Percentiles rank a stretch among this genome's conserved stretches.
These are phyloP conservation scores for Globisporangium radiosum DNA, from an alignment of 352 stramenopile species.

Conservation along the genomic window DNA sequence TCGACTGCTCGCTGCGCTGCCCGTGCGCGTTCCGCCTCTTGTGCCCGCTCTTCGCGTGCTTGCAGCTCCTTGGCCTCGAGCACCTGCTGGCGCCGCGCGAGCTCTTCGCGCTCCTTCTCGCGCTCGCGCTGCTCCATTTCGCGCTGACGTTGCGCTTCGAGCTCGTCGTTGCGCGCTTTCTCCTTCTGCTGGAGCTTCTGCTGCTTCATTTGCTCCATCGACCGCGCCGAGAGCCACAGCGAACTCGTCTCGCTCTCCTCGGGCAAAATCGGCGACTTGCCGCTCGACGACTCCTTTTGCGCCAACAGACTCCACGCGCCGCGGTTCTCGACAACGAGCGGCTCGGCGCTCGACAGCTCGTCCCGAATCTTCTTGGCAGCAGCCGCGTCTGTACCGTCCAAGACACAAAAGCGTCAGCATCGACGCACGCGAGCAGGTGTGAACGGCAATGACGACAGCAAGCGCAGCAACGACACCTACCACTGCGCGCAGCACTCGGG, in stretches of 20 bases:
- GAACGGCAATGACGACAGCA: not conserved
- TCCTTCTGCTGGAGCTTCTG: slow-evolving; percentile 85
- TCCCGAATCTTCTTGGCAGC: slow-evolving; percentile 72
- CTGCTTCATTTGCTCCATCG: slow-evolving; percentile 85
- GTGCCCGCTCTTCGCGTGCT: slow-evolving; percentile 41
- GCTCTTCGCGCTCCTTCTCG: slow-evolving; percentile 49
- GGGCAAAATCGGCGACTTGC: slow-evolving; percentile 41
- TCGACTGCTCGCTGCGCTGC: slow-evolving; percentile 48
- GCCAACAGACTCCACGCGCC: slow-evolving; percentile 82
- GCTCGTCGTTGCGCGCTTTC: slow-evolving; percentile 57
- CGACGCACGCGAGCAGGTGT: not conserved
- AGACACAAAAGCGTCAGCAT: not conserved
- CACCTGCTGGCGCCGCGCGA: slow-evolving; percentile 54
- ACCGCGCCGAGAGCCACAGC: slow-evolving; percentile 75
- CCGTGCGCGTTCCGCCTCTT: slow-evolving; percentile 53
- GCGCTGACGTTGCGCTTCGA: slow-evolving; percentile 57
- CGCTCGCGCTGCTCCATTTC: slow-evolving; percentile 61
- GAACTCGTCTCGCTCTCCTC: slow-evolving; percentile 72
- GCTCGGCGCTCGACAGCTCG: slow-evolving; percentile 49
- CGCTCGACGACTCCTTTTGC: slow-evolving; percentile 62
- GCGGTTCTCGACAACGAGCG: slow-evolving; percentile 75
- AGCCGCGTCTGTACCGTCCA: slow-evolving; percentile 26
- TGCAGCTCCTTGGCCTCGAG: slow-evolving; percentile 56
- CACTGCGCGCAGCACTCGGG: slow-evolving; percentile 22
- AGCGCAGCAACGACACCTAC: slow-evolving; percentile 23